Conservation (phyloP, 345 rosid species). For the Citrus inodora region DNA sequence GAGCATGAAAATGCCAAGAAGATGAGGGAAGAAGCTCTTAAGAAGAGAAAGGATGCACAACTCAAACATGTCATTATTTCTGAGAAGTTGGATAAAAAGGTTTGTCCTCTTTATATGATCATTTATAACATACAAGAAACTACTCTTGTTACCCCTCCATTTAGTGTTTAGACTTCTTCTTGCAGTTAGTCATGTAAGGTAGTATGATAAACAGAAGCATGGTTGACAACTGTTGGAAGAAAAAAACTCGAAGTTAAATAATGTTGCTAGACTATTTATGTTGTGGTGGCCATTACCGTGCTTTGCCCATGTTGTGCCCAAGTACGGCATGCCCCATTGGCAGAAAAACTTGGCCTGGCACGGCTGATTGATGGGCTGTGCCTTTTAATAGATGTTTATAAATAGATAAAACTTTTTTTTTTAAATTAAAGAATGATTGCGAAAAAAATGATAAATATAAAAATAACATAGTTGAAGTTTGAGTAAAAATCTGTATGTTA, state of each 20-base stretch:
- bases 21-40: constrained; percentile 65
- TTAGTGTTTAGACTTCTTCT: background rate
- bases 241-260: background rate
- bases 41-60: constrained; percentile 81
- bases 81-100: constrained; percentile 86
- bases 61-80: constrained; percentile 76
- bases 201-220: background rate
- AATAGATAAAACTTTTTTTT: too few species aligned
- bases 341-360: too few species aligned
- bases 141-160: background rate
- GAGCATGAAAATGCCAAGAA: constrained; percentile 68
- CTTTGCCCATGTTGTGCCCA: too few species aligned
- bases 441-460: too few species aligned
- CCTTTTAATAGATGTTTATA: too few species aligned
- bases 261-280: background rate
- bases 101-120: constrained; percentile 16
- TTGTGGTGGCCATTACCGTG: too few species aligned
- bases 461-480: background rate
- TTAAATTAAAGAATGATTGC: too few species aligned
- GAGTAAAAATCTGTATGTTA: background rate
- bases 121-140: background rate
- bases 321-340: too few species aligned
- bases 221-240: background rate
- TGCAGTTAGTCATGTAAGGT: background rate
- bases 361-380: too few species aligned